Evolutionary conservation across 192 early-diverging fungal species (phyloP), one percentile per base, ranked within the genome.

Genomic region (Coemansia sp.): DNA sequence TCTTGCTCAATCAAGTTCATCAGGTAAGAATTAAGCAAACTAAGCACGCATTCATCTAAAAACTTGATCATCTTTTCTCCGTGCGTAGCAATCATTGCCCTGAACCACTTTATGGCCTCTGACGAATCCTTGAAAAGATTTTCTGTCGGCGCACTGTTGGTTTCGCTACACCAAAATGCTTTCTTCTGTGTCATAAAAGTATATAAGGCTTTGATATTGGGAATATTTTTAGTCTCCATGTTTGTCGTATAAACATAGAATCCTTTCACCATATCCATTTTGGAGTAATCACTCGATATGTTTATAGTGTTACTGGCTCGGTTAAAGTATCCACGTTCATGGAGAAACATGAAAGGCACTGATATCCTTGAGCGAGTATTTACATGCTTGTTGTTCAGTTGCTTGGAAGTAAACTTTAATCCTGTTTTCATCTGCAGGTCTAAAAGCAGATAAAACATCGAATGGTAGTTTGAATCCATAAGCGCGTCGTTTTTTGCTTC

Each of bases 361-460:
- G 52, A 30, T 25, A 55, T 25, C 28, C 52, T 25, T 20, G 52
- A 55, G 4, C 52, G 11, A 7, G 52, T 55, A 8, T 55, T 55
- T 16, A 55, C 31, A 30, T 55, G 52, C 52, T 55, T 55, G 29
- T 29, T 55, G 28, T 55, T 55, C 5, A 55, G 29, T 6, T 55
- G 52, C 11, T 30, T 25, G 28, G 30, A 30, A 4, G 52, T 55
- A 30, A 30, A 55, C 28, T 25, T 55, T 0, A 7, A 25, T 12
- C 52, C 52, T 6, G 52, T 55, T 16, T 25, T 5, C 29, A 0
- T 12, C 28, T 55, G 52, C 3, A 55, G 11, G 18, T 31, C 28
- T 0, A 25, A 31, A 7, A 55, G 8, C 10, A 55, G 52, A 30
- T 25, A 7, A 28, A 18, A 55, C 52, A 55, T 25, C 12, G 11